phyloP scores from a whole-genome alignment of 192 early-diverging fungal genomes.

The Rhizoclosmatium sp. region DNA sequence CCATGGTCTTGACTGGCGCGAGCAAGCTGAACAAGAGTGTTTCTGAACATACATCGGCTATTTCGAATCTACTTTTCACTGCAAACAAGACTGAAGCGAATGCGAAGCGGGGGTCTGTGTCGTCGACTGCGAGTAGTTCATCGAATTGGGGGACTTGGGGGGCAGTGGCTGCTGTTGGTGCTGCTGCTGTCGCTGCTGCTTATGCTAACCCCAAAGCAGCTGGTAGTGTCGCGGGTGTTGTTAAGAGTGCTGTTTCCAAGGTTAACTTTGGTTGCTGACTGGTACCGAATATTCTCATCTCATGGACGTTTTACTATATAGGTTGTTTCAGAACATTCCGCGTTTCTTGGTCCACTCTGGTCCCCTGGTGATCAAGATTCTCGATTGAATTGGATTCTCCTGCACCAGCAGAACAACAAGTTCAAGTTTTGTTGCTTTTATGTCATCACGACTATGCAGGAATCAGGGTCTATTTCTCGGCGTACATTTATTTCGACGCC shows the following conservation, averaged over 20 bases:
- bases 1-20: constrained; percentile 46
- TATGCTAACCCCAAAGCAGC: background rate
- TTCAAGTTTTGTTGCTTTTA: constrained; percentile 12
- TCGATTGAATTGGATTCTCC: background rate
- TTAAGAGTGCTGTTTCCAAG: background rate
- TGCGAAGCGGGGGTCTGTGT: background rate
- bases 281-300: background rate
- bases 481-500: constrained; percentile 12
- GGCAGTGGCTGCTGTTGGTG: background rate
- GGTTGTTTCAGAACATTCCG: background rate
- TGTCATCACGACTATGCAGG: constrained; percentile 7
- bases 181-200: constrained; percentile 6
- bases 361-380: constrained; percentile 18
- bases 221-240: background rate
- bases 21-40: constrained; percentile 28
- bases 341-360: constrained; percentile 26
- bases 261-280: no score
- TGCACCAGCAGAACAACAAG: background rate
- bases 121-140: background rate
- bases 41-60: background rate
- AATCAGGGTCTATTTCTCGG: background rate
- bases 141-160: background rate
- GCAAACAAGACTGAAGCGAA: background rate
- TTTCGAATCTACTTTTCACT: background rate
- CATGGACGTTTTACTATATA: background rate